Conservation (phyloP, 805 yeast species). For the Alloascoidea hylecoeti region DNA sequence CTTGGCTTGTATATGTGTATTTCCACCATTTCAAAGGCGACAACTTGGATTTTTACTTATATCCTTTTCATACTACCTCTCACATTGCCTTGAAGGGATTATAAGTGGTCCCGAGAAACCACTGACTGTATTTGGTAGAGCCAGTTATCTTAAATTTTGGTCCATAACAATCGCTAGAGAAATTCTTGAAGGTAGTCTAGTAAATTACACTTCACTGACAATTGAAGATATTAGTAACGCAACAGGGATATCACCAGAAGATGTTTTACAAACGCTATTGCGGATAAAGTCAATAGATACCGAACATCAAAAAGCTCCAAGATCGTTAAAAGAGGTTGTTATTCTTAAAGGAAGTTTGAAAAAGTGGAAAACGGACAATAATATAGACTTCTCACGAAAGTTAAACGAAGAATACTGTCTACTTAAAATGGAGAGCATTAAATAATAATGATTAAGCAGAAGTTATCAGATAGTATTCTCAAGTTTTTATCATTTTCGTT, state of each 20-base stretch:
- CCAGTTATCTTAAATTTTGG: slow-evolving; percentile 72
- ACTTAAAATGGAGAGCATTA: too few relatives aligned
- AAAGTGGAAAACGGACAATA: slow-evolving; percentile 16
- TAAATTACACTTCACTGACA: slow-evolving; percentile 19
- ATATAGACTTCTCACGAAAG: slow-evolving; percentile 8
- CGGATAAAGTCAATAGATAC: neutral
- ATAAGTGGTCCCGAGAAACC: slow-evolving; percentile 91
- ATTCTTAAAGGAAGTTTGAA: slow-evolving; percentile 11
- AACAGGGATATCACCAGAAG: slow-evolving; percentile 55
- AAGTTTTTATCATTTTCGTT: too few relatives aligned
- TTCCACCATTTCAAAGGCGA: slow-evolving; percentile 82
- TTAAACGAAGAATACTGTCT: slow-evolving; percentile 8
- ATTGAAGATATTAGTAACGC: slow-evolving; percentile 33
- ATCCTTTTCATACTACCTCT: slow-evolving; percentile 69
- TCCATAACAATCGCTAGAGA: slow-evolving; percentile 32
- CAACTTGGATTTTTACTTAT: slow-evolving; percentile 70
- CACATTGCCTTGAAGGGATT: slow-evolving; percentile 38
- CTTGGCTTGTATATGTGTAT: slow-evolving; percentile 78
- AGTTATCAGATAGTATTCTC: too few relatives aligned
- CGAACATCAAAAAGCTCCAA: slow-evolving; percentile 12
- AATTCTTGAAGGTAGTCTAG: slow-evolving; percentile 25
- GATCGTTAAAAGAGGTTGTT: slow-evolving; percentile 11
- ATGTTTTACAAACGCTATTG: slow-evolving; percentile 43
- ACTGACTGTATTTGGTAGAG: slow-evolving; percentile 65
- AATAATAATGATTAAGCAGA: too few relatives aligned